Percentiles rank a stretch among this genome's conserved stretches.
Evolutionary conservation across 768 basidiomycete species (phyloP).

Genomic region (Wakefieldia striispora): DNA sequence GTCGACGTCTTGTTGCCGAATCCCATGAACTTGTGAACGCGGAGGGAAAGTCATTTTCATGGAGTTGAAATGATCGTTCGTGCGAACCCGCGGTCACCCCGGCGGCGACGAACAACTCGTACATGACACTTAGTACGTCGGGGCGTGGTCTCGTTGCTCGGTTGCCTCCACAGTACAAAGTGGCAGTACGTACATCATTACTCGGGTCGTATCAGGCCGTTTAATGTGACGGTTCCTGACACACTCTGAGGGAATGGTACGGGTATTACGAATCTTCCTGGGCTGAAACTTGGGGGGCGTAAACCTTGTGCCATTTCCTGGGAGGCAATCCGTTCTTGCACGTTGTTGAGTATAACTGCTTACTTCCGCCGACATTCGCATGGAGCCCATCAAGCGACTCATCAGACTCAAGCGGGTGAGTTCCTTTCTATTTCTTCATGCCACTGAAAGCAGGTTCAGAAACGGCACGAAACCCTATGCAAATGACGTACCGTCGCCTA

Average conservation of each 20-base stretch:
- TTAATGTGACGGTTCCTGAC: background rate
- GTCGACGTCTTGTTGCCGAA: background rate
- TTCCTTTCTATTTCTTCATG: background rate
- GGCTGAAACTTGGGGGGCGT: conserved; percentile 30
- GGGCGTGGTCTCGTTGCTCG: conserved; percentile 4
- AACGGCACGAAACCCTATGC: too few species aligned
- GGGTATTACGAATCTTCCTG: conserved; percentile 33
- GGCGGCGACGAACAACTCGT: background rate
- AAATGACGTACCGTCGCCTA: too few species aligned
- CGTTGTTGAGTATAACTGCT: background rate
- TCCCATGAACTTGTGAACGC: conserved; percentile 12
- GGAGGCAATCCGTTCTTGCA: conserved; percentile 1
- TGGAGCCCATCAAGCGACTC: conserved; percentile 34
- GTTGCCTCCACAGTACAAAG: conserved; percentile 6
- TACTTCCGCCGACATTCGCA: conserved; percentile 29
- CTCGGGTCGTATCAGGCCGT: too few species aligned
- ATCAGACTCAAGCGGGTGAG: conserved; percentile 45
- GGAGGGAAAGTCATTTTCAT: conserved; percentile 38
- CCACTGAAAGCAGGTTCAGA: too few species aligned
- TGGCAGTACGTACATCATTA: background rate
- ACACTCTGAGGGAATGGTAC: conserved; percentile 25
- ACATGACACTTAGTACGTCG: background rate
- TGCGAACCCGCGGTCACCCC: too few species aligned
- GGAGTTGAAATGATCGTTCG: conserved; percentile 13
- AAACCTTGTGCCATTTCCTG: conserved; percentile 28